These are phyloP conservation scores for Pichia nanzhaoensis DNA, from an alignment of 805 yeast genomes.

Conservation along the genomic window DNA sequence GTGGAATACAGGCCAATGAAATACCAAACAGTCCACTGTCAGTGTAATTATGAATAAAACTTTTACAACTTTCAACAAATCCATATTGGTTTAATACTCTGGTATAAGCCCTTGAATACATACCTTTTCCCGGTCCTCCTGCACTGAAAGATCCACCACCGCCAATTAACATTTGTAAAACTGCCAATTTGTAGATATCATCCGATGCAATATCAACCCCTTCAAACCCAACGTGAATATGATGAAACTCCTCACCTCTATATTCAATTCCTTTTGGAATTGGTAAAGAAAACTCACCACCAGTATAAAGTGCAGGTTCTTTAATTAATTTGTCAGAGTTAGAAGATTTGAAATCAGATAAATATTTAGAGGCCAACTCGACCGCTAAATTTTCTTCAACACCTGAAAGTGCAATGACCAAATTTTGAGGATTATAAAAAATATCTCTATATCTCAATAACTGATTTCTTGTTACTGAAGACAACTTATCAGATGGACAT, in stretches of 20 bases:
- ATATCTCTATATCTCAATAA: slow-evolving; percentile 51
- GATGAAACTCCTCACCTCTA: slow-evolving; percentile 68
- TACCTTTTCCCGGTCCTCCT: slow-evolving; percentile 99
- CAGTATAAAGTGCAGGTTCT: slow-evolving; percentile 45
- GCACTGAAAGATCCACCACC: slow-evolving; percentile 98
- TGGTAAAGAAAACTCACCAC: slow-evolving; percentile 52
- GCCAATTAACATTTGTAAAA: slow-evolving; percentile 83
- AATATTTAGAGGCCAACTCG: slow-evolving; percentile 50
- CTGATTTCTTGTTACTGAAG: slow-evolving; percentile 44
- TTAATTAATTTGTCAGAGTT: slow-evolving; percentile 20
- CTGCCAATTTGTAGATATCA: slow-evolving; percentile 86
- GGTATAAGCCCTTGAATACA: slow-evolving; percentile 92
- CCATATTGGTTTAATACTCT: slow-evolving; percentile 88
- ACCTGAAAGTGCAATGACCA: slow-evolving; percentile 86
- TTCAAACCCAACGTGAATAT: slow-evolving; percentile 82
- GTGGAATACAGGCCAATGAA: slow-evolving; percentile 75
- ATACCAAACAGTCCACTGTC: slow-evolving; percentile 92
- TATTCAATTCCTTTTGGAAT: slow-evolving; percentile 52
- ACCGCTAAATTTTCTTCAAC: slow-evolving; percentile 65
- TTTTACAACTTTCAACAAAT: slow-evolving; percentile 79
- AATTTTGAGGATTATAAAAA: slow-evolving; percentile 71
- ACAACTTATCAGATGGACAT: slow-evolving; percentile 67
- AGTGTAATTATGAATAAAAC: slow-evolving; percentile 84
- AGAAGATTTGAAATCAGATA: slow-evolving; percentile 52
- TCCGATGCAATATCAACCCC: slow-evolving; percentile 78